Conservation (phyloP, 1,284 basidiomycete genomes). For the Hemileia vastatrix region DNA sequence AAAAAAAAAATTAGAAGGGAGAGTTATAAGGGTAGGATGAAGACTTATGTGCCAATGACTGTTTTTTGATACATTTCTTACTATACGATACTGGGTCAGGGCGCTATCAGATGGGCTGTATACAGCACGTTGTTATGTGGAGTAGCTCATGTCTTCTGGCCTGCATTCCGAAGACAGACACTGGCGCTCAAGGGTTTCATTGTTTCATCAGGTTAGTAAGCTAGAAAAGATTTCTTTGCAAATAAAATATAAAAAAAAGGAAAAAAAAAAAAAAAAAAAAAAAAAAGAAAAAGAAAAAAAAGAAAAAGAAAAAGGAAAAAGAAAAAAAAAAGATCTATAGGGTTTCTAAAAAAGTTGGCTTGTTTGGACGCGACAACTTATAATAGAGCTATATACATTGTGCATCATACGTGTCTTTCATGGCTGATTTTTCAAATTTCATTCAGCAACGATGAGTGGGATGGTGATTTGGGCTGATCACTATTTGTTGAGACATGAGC, state of each 20-base stretch:
- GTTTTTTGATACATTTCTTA: background rate
- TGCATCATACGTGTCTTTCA: constrained; percentile 4
- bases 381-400: constrained; percentile 19
- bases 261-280: too few relatives aligned
- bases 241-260: background rate
- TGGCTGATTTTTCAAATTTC: constrained; percentile 1
- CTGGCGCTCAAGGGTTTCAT: constrained; percentile 69
- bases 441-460: constrained; percentile 56
- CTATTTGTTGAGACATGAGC: constrained; percentile 63
- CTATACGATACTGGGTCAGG: background rate
- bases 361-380: constrained; percentile 5
- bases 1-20: too few relatives aligned
- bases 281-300: too few relatives aligned
- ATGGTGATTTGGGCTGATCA: constrained; percentile 64
- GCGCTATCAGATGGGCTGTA: constrained; percentile 6
- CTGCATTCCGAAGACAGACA: constrained; percentile 55
- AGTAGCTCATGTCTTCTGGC: constrained; percentile 5
- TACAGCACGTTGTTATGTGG: constrained; percentile 10
- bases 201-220: constrained; percentile 52
- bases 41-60: too few relatives aligned
- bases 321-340: too few relatives aligned
- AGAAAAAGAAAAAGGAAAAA: too few relatives aligned
- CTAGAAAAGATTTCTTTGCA: constrained; percentile 24
- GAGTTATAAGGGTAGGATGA: too few relatives aligned
- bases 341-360: too few relatives aligned